A percentile compares a stretch with the other conserved stretches of the same genome.
phyloP scores from a whole-genome alignment of 2,329 filamentous ascomycete genomes.

The Cladosporium sphaerospermum region DNA sequence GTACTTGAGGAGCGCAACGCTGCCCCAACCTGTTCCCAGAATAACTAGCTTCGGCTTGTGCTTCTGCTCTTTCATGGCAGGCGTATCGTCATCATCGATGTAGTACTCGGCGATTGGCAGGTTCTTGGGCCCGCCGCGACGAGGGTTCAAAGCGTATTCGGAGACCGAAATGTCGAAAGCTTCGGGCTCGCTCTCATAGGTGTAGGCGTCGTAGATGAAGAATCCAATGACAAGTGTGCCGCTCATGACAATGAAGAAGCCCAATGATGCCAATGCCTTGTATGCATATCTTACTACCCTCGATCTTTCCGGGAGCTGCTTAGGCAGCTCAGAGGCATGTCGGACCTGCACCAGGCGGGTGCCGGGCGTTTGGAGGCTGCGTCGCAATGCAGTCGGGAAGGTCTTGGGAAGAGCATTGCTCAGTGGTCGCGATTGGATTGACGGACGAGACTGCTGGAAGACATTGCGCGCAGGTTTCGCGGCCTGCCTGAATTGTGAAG shows the following conservation, averaged over 20 bases:
- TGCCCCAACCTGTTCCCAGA: constrained; percentile 90
- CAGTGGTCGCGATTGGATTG: not conserved
- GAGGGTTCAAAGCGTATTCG: constrained; percentile 71
- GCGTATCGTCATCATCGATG: constrained; percentile 80
- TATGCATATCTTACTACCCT: constrained; percentile 51
- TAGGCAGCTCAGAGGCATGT: constrained; percentile 4
- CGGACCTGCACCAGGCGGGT: constrained; percentile 15
- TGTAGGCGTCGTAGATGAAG: constrained; percentile 89
- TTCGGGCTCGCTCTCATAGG: constrained; percentile 68
- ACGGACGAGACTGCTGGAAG: not conserved
- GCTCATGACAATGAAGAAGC: constrained; percentile 67
- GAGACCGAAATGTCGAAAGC: constrained; percentile 75
- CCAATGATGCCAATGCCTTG: constrained; percentile 64
- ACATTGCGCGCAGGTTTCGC: not conserved
- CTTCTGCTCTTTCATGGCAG: constrained; percentile 63
- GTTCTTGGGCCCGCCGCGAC: constrained; percentile 86
- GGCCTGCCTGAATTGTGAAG: not conserved
- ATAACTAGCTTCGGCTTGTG: constrained; percentile 91
- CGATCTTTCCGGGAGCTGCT: not conserved
- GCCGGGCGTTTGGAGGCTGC: constrained; percentile 13
- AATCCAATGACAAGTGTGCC: constrained; percentile 69
- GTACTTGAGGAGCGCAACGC: constrained; percentile 84
- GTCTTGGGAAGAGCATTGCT: constrained; percentile 8
- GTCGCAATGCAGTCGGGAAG: constrained; percentile 15
- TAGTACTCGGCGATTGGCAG: constrained; percentile 82